Conservation (phyloP, 2,329 filamentous ascomycete species). For the Colletotrichum sp. region DNA sequence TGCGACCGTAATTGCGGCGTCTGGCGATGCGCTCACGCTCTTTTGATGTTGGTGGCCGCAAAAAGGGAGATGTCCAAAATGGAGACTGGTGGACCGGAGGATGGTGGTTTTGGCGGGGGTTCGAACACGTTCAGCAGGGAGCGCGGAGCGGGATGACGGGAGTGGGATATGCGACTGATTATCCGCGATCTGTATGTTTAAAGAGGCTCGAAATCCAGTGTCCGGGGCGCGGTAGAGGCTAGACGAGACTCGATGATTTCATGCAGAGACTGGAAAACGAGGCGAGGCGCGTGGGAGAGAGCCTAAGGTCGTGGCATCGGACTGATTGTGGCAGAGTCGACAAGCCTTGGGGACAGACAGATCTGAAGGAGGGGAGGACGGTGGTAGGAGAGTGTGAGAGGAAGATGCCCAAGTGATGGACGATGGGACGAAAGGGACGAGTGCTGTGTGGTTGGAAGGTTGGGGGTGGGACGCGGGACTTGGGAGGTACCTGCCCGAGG, state of each 20-base stretch:
- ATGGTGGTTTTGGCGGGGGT: neutral
- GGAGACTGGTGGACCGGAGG: conserved; percentile 1
- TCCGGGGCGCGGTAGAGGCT: neutral
- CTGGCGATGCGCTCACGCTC: neutral
- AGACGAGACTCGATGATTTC: neutral
- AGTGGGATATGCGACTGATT: conserved; percentile 1
- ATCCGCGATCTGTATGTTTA: neutral
- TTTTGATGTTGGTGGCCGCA: neutral
- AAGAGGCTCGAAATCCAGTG: neutral
- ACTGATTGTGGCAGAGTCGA: conserved; percentile 18
- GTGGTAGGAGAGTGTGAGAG: neutral
- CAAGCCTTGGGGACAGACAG: neutral
- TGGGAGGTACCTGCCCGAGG: neutral
- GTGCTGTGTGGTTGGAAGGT: neutral
- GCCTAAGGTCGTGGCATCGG: neutral
- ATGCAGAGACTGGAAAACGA: neutral
- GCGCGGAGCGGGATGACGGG: neutral
- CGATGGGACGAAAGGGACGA: neutral
- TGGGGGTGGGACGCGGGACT: neutral
- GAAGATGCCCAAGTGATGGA: conserved; percentile 8
- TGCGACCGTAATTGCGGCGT: neutral
- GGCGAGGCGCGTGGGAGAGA: conserved; percentile 7
- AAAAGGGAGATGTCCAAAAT: neutral
- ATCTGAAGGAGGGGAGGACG: conserved; percentile 25
- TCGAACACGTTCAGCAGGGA: neutral